phyloP scores from a whole-genome alignment of 805 yeast species.

The Pichia kluyveri region DNA sequence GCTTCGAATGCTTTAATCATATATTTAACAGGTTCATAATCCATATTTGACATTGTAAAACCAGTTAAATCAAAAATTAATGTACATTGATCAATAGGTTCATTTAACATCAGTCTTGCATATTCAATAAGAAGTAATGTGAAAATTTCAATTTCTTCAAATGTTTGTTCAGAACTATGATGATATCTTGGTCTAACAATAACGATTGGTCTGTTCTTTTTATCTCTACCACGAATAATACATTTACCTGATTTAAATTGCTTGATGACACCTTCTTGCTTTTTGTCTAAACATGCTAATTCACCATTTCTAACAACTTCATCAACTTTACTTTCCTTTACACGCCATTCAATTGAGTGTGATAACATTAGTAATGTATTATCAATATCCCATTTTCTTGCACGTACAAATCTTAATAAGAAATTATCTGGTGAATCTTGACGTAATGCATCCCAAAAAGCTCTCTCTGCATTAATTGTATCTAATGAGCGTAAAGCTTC shows the following conservation, averaged over 20 bases:
- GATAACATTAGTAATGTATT: conserved; percentile 63
- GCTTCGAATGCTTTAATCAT: conserved; percentile 87
- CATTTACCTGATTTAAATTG: conserved; percentile 66
- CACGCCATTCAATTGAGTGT: conserved; percentile 71
- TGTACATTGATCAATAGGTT: conserved; percentile 72
- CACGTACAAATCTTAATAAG: conserved; percentile 68
- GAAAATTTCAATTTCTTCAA: conserved; percentile 64
- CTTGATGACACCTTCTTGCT: conserved; percentile 36
- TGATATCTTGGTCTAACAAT: conserved; percentile 75
- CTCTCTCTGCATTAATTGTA: conserved; percentile 39
- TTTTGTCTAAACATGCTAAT: conserved; percentile 39
- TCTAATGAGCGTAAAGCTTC: conserved; percentile 42
- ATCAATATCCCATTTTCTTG: conserved; percentile 77
- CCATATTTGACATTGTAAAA: conserved; percentile 88
- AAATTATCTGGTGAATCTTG: conserved; percentile 77
- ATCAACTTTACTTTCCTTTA: conserved; percentile 50
- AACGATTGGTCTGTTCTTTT: conserved; percentile 68
- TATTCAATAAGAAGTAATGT: conserved; percentile 74
- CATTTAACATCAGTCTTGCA: conserved; percentile 64
- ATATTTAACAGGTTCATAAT: conserved; percentile 83
- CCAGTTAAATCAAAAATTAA: conserved; percentile 81
- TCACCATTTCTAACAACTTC: conserved; percentile 65
- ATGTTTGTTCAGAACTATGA: conserved; percentile 54
- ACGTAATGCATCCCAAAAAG: conserved; percentile 55
- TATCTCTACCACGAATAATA: conserved; percentile 65